Evolutionary conservation across 331 rosid species (phyloP).

Genomic region (Arachis monticola): DNA sequence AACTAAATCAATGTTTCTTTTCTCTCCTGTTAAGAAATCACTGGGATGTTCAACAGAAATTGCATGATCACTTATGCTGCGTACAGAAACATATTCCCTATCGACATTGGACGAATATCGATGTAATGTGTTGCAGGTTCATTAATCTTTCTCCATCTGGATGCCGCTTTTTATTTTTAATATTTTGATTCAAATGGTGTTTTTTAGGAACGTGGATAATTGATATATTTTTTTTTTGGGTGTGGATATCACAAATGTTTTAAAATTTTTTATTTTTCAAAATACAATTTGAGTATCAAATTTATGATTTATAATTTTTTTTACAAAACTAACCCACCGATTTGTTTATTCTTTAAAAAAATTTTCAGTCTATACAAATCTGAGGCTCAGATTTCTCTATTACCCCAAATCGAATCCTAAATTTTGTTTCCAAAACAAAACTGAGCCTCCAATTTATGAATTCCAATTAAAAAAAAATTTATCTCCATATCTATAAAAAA

Average conservation of each 20-base stretch:
- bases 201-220: background rate
- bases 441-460: too few relatives aligned
- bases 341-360: too few relatives aligned
- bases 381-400: too few relatives aligned
- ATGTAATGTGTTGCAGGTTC: conserved; percentile 51
- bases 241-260: too few relatives aligned
- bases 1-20: background rate
- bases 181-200: too few relatives aligned
- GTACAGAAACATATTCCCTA: conserved; percentile 87
- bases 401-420: too few relatives aligned
- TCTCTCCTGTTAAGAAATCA: conserved; percentile 62
- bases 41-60: conserved; percentile 86
- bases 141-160: conserved; percentile 53
- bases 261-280: background rate
- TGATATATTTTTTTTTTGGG: conserved; percentile 39
- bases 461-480: too few relatives aligned
- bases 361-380: too few relatives aligned
- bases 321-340: too few relatives aligned
- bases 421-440: too few relatives aligned
- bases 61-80: conserved; percentile 91
- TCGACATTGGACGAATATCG: conserved; percentile 85
- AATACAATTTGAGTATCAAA: background rate
- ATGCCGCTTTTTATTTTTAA: conserved; percentile 42
- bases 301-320: too few relatives aligned
- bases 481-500: too few relatives aligned